These are phyloP conservation scores for Ophiostoma sp. DNA, from an alignment of 2,329 filamentous ascomycete genomes.

Conservation along the genomic window DNA sequence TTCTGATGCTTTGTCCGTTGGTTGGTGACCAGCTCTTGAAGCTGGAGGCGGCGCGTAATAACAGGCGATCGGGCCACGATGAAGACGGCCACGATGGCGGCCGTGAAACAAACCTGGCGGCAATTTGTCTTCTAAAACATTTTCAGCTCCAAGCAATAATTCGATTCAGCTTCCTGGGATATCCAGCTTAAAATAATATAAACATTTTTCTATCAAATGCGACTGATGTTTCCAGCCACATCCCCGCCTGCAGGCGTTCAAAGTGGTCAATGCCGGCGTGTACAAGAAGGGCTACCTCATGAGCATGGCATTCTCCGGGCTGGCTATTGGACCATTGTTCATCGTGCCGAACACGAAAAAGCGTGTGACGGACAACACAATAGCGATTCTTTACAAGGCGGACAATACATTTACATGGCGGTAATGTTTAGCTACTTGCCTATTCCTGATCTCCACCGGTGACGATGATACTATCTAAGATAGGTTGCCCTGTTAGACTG, in stretches of 20 bases:
- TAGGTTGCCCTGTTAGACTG: not conserved
- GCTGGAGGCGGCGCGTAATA: slow-evolving; percentile 16
- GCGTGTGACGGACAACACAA: not conserved
- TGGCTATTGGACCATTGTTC: not conserved
- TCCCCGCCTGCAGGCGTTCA: not conserved
- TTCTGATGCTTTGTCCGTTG: not conserved
- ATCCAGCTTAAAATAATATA: not conserved
- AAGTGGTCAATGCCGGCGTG: not conserved
- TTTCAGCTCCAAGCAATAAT: not conserved
- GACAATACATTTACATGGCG: not conserved
- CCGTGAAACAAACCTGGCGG: slow-evolving; percentile 12
- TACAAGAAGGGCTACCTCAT: not conserved
- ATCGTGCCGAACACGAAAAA: not conserved
- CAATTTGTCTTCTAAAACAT: not conserved
- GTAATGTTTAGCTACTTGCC: not conserved
- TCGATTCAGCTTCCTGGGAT: not conserved
- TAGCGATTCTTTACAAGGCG: not conserved
- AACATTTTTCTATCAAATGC: too few species aligned
- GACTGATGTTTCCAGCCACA: too few species aligned
- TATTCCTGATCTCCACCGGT: too few species aligned
- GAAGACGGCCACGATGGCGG: slow-evolving; percentile 11
- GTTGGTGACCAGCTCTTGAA: not conserved
- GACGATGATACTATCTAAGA: too few species aligned
- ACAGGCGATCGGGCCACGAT: slow-evolving; percentile 12
- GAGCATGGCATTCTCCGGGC: not conserved